Conservation (phyloP, 83 land plant species). For the Diphasiastrum complanatum region DNA sequence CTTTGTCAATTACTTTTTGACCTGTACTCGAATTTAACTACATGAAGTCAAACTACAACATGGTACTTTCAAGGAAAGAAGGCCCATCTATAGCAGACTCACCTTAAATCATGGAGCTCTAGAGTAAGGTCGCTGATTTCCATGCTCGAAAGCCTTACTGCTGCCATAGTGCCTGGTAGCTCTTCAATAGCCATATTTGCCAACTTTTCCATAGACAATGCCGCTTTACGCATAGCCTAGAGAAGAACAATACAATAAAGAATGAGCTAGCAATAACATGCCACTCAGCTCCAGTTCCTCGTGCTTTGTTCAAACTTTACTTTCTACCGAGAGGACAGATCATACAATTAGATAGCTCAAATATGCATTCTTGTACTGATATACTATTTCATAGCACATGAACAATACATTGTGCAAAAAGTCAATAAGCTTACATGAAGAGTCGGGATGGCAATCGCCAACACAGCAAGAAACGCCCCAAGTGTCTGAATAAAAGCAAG, state of each 20-base stretch:
- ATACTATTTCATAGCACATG: slow-evolving; percentile 1
- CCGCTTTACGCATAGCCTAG: slow-evolving; percentile 77
- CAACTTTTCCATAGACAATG: slow-evolving; percentile 62
- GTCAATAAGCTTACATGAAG: slow-evolving; percentile 32
- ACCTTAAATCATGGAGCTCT: slow-evolving; percentile 82
- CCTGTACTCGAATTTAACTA: no score
- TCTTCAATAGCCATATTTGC: slow-evolving; percentile 77
- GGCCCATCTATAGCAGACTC: no score
- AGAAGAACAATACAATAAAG: slow-evolving; percentile 1
- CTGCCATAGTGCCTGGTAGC: slow-evolving; percentile 88
- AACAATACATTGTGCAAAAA: background rate
- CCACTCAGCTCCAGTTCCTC: no score
- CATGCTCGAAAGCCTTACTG: slow-evolving; percentile 79
- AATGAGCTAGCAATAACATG: no score
- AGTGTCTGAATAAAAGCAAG: no score
- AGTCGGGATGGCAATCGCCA: slow-evolving; percentile 58
- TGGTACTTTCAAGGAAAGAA: no score
- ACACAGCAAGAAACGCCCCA: slow-evolving; percentile 44
- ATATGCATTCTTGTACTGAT: background rate
- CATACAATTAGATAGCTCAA: background rate
- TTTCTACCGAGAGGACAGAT: background rate
- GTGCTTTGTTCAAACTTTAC: background rate
- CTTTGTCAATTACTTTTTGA: no score
- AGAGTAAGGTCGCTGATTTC: slow-evolving; percentile 90
- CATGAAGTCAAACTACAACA: no score